These are phyloP conservation scores for Pichia sp. DNA, from an alignment of 1,139 yeast species.

Conservation along the genomic window DNA sequence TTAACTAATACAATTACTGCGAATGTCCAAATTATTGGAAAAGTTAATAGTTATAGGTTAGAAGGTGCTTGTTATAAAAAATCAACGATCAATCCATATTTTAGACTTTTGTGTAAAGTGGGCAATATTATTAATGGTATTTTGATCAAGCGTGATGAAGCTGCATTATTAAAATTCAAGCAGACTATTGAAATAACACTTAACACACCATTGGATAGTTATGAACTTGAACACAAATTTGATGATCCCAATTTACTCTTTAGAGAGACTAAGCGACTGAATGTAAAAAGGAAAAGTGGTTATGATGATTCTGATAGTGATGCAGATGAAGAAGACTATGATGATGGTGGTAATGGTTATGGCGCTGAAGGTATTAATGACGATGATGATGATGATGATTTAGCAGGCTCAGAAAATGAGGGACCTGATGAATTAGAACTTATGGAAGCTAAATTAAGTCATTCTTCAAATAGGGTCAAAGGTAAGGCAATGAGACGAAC, in stretches of 20 bases:
- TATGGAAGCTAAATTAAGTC: constrained; percentile 23
- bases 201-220: constrained; percentile 20
- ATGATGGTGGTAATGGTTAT: constrained; percentile 7
- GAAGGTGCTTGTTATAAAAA: constrained; percentile 8
- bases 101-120: constrained; percentile 27
- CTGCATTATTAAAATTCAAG: constrained; percentile 11
- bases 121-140: constrained; percentile 27
- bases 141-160: constrained; percentile 8
- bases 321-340: constrained; percentile 1
- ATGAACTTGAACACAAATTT: constrained; percentile 19
- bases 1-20: constrained; percentile 20
- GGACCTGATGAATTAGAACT: constrained; percentile 21
- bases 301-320: constrained; percentile 1
- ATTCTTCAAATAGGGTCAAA: constrained; percentile 15
- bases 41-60: constrained; percentile 4
- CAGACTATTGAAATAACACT: constrained; percentile 17
- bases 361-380: constrained; percentile 15
- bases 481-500: constrained; percentile 22
- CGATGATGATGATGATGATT: constrained; percentile 14
- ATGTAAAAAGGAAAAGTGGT: neutral
- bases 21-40: constrained; percentile 16
- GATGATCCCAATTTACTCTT: constrained; percentile 12
- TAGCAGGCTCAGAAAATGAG: constrained; percentile 16
- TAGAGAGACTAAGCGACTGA: constrained; percentile 3
- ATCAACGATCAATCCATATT: constrained; percentile 23